Percentiles rank a stretch among this genome's conserved stretches.
Conservation (phyloP, 192 early-diverging fungal genomes). For the Glomus cerebriforme region DNA sequence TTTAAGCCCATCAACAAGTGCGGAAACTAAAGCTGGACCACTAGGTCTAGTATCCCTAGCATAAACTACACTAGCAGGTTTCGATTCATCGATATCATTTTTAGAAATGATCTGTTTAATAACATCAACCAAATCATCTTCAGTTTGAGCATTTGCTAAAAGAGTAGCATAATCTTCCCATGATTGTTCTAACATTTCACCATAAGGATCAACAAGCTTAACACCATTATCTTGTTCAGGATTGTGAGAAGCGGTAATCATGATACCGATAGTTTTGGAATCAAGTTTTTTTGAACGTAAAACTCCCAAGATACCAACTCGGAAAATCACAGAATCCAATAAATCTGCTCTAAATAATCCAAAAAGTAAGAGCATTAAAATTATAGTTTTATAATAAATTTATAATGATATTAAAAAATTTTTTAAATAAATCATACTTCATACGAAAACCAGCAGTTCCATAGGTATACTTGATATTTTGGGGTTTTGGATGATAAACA, state of each 20-base stretch:
- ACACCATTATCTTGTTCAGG: conserved; percentile 97
- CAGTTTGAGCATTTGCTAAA: conserved; percentile 81
- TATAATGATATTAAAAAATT: too few species aligned
- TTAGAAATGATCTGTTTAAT: conserved; percentile 64
- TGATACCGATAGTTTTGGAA: conserved; percentile 87
- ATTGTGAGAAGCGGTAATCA: conserved; percentile 99
- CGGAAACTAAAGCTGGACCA: conserved; percentile 75
- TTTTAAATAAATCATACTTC: conserved; percentile 59
- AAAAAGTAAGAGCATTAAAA: too few species aligned
- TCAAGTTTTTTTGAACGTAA: conserved; percentile 87
- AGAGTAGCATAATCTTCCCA: conserved; percentile 93
- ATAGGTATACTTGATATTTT: conserved; percentile 67
- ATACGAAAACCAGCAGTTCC: conserved; percentile 99
- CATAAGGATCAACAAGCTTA: conserved; percentile 96
- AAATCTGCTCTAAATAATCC: conserved; percentile 66
- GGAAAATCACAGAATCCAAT: conserved; percentile 92
- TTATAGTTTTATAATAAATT: too few species aligned
- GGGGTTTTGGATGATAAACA: conserved; percentile 73
- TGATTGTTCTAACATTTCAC: conserved; percentile 96
- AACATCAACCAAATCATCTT: conserved; percentile 60
- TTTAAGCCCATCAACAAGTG: conserved; percentile 80
- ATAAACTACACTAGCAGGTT: conserved; percentile 75
- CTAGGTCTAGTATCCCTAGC: conserved; percentile 94
- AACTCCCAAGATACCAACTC: conserved; percentile 86
- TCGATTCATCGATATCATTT: conserved; percentile 72